phyloP scores from a whole-genome alignment of 345 rosid species.

The Melastoma malabathricum region DNA sequence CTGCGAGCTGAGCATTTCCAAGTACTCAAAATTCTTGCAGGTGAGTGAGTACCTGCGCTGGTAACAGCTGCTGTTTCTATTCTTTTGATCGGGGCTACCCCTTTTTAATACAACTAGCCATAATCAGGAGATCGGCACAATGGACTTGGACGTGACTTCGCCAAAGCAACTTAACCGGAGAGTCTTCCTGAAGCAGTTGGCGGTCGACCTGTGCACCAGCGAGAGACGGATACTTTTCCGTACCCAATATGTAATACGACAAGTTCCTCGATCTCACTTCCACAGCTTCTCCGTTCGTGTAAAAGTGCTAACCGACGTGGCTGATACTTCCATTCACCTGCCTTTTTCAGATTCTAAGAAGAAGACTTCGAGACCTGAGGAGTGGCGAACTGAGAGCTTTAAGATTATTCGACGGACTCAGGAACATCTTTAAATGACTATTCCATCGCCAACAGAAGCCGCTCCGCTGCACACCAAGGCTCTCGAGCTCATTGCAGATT shows the following conservation, averaged over 20 bases:
- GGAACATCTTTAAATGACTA: conserved; percentile 52
- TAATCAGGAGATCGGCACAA: conserved; percentile 70
- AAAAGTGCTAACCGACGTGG: background rate
- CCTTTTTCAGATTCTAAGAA: conserved; percentile 83
- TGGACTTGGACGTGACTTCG: conserved; percentile 92
- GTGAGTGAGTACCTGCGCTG: conserved; percentile 18
- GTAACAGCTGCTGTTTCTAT: background rate
- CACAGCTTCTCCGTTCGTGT: background rate
- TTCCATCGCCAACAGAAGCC: conserved; percentile 22
- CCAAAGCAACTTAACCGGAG: conserved; percentile 82
- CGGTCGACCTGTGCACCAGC: conserved; percentile 78
- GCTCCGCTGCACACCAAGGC: conserved; percentile 20
- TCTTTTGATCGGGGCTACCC: background rate
- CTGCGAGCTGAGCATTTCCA: conserved; percentile 82
- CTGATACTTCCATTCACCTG: background rate
- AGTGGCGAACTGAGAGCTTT: conserved; percentile 84
- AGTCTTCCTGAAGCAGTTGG: conserved; percentile 82
- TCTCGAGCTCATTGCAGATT: background rate
- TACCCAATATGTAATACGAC: conserved; percentile 64
- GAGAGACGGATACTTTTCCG: conserved; percentile 83
- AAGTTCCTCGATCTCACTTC: background rate
- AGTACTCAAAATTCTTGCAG: conserved; percentile 76
- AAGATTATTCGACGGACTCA: conserved; percentile 48
- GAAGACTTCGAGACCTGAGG: conserved; percentile 69
- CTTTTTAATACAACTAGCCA: background rate